Percentiles rank a stretch among this genome's conserved stretches.
Conservation (phyloP, 2,329 filamentous ascomycete species). For the Penicillium sp. region DNA sequence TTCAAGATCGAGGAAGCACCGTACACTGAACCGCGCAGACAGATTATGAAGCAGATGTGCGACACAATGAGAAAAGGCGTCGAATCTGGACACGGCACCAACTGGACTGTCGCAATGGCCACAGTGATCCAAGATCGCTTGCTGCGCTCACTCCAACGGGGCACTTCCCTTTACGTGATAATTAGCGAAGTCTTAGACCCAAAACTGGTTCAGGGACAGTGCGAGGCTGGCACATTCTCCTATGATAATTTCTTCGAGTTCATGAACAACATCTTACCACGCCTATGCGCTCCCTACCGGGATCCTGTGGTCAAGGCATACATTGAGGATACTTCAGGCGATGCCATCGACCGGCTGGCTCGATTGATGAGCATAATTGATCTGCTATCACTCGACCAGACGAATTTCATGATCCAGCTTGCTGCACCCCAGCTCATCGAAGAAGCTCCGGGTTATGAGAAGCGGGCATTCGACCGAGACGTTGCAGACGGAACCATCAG, state of each 20-base stretch:
- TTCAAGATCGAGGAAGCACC: slow-evolving; percentile 56
- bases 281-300: slow-evolving; percentile 64
- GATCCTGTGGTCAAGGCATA: slow-evolving; percentile 59
- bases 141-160: slow-evolving; percentile 57
- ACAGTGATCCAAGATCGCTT: slow-evolving; percentile 62
- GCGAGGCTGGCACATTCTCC: slow-evolving; percentile 59
- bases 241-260: slow-evolving; percentile 64
- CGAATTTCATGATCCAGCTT: slow-evolving; percentile 63
- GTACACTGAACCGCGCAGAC: slow-evolving; percentile 52
- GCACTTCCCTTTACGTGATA: slow-evolving; percentile 60
- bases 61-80: slow-evolving; percentile 58
- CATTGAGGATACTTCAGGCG: slow-evolving; percentile 50
- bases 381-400: slow-evolving; percentile 61
- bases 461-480: slow-evolving; percentile 57
- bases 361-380: slow-evolving; percentile 63
- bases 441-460: slow-evolving; percentile 61
- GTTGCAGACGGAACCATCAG: slow-evolving; percentile 52
- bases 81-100: slow-evolving; percentile 53
- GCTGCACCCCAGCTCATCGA: slow-evolving; percentile 60
- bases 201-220: slow-evolving; percentile 57
- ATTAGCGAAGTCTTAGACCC: slow-evolving; percentile 62
- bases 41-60: slow-evolving; percentile 59
- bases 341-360: slow-evolving; percentile 63
- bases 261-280: slow-evolving; percentile 61
- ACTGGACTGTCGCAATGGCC: slow-evolving; percentile 66